Evolutionary conservation across 805 yeast genomes (phyloP).

Genomic region (Saturnispora saitoi): DNA sequence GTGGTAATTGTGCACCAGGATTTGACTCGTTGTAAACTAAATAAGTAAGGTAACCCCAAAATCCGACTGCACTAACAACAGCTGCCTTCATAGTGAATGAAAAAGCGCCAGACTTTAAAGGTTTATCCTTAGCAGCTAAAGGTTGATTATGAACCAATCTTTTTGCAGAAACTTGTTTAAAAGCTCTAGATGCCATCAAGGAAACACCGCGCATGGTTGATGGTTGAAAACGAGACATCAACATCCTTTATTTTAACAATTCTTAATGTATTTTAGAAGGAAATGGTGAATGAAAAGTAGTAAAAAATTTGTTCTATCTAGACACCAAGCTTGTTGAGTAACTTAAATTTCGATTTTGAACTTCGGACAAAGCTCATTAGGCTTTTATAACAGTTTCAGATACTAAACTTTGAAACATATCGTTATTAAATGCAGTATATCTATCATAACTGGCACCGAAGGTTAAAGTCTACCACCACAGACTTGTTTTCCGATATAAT

Average conservation of each 20-base stretch:
- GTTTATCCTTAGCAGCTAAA: background rate
- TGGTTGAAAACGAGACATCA: background rate
- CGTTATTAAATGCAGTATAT: too few species aligned
- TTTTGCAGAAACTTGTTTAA: background rate
- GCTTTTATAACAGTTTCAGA: too few species aligned
- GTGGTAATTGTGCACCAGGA: constrained; percentile 54
- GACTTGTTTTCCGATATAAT: too few species aligned
- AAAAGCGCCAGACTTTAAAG: constrained; percentile 24
- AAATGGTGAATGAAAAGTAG: background rate
- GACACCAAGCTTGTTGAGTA: too few species aligned
- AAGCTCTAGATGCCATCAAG: background rate
- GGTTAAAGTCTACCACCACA: too few species aligned
- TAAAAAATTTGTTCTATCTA: background rate
- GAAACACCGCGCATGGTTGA: background rate
- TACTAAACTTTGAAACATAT: too few species aligned
- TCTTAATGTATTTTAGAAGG: background rate
- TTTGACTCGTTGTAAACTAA: constrained; percentile 53
- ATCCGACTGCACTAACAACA: constrained; percentile 40
- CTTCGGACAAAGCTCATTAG: too few species aligned
- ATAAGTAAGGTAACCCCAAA: constrained; percentile 53
- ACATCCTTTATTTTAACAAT: background rate
- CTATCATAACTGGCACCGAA: too few species aligned
- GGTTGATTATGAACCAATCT: background rate
- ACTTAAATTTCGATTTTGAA: too few species aligned
- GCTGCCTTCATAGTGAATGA: constrained; percentile 40